A percentile compares a stretch with the other conserved stretches of the same genome.
Evolutionary conservation across 1,139 yeast genomes (phyloP).

Genomic region (Yamadazyma spencermartinsiae): DNA sequence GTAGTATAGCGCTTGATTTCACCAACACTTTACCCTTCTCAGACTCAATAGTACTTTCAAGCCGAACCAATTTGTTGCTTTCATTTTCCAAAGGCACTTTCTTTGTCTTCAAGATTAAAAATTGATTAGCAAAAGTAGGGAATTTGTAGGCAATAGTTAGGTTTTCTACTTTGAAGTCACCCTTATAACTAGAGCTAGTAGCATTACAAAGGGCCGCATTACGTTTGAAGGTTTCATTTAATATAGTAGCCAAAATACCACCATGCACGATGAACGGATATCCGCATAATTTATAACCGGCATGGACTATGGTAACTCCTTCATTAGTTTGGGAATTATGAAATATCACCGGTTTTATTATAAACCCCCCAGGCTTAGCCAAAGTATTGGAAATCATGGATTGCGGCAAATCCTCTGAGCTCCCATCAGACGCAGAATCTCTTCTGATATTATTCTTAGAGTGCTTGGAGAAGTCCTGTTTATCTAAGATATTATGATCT

Average conservation of each 20-base stretch:
- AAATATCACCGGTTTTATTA: constrained; percentile 72
- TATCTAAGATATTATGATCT: constrained; percentile 43
- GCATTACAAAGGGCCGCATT: constrained; percentile 47
- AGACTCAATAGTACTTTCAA: constrained; percentile 37
- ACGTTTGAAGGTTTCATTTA: constrained; percentile 72
- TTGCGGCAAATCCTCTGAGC: background rate
- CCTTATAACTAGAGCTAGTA: constrained; percentile 35
- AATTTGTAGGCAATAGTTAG: constrained; percentile 59
- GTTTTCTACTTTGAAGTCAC: constrained; percentile 48
- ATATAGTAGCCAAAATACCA: constrained; percentile 79
- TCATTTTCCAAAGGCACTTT: constrained; percentile 23
- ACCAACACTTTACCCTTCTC: constrained; percentile 39
- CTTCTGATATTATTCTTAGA: no score
- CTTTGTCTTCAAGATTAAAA: constrained; percentile 63
- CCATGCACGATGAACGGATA: constrained; percentile 90
- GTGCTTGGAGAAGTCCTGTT: constrained; percentile 14
- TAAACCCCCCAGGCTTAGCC: constrained; percentile 71
- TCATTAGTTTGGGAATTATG: constrained; percentile 58
- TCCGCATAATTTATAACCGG: constrained; percentile 81
- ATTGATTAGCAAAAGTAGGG: constrained; percentile 82
- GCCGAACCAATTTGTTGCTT: constrained; percentile 26
- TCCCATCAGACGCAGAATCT: constrained; percentile 10
- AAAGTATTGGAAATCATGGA: constrained; percentile 35
- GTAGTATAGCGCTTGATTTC: constrained; percentile 35
- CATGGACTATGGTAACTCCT: constrained; percentile 67